Evolutionary conservation across 2,329 filamentous ascomycete genomes (phyloP).

Genomic region (Dendryphion nanum): DNA sequence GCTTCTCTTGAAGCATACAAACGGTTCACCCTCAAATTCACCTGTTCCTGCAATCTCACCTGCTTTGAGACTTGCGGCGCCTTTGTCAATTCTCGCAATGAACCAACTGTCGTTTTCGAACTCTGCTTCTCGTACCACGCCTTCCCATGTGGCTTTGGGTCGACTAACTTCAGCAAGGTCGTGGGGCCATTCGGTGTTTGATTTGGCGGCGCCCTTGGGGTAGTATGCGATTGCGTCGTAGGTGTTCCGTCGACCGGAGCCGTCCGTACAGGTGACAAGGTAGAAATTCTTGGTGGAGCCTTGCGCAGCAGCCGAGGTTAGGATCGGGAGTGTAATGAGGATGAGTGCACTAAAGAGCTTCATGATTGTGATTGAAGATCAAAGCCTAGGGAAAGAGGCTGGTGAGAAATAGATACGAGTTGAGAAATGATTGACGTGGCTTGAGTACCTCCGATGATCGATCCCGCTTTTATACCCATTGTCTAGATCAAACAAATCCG

Average conservation of each 20-base stretch:
- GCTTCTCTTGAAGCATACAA: slow-evolving; percentile 5
- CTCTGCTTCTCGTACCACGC: slow-evolving; percentile 2
- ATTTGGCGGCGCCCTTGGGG: background rate
- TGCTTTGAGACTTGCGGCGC: slow-evolving; percentile 1
- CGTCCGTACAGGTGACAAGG: slow-evolving; percentile 6
- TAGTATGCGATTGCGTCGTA: slow-evolving; percentile 8
- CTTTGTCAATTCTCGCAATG: slow-evolving; percentile 1
- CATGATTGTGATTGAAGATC: no score
- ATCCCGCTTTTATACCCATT: no score
- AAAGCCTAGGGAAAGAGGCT: no score
- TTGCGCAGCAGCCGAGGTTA: background rate
- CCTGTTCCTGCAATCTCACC: slow-evolving; percentile 5
- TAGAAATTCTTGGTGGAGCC: slow-evolving; percentile 7
- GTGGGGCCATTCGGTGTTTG: background rate
- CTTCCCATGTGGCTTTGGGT: slow-evolving; percentile 2
- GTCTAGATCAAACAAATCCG: no score
- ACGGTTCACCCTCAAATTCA: slow-evolving; percentile 4
- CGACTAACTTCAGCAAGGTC: background rate
- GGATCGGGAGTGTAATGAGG: no score
- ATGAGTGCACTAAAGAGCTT: no score
- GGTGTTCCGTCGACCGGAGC: background rate
- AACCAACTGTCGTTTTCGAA: slow-evolving; percentile 2
- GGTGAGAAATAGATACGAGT: no score
- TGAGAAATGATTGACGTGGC: no score
- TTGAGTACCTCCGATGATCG: no score